These are phyloP conservation scores for Candida nemodendra DNA, from an alignment of 805 yeast genomes.

Conservation along the genomic window DNA sequence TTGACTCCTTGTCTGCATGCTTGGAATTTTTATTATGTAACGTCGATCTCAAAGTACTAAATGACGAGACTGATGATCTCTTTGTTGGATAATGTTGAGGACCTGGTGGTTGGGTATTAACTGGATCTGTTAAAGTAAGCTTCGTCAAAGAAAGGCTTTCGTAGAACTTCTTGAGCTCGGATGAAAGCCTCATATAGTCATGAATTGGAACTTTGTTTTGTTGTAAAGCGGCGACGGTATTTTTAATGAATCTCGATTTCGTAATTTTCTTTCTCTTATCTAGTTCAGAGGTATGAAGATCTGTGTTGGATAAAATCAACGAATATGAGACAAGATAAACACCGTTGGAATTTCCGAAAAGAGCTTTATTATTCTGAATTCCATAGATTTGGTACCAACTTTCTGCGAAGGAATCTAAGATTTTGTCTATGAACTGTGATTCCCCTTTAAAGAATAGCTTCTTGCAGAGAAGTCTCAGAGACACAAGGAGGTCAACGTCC, in stretches of 20 bases:
- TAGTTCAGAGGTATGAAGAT: conserved; percentile 57
- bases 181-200: conserved; percentile 34
- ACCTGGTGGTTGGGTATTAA: neutral
- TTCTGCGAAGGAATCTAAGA: conserved; percentile 64
- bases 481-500: conserved; percentile 49
- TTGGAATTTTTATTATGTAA: neutral
- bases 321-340: conserved; percentile 74
- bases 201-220: conserved; percentile 25
- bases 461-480: conserved; percentile 61
- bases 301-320: conserved; percentile 71
- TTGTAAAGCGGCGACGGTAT: conserved; percentile 47
- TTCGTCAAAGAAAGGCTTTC: conserved; percentile 41
- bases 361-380: conserved; percentile 25
- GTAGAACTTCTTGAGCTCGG: conserved; percentile 40
- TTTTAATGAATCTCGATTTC: conserved; percentile 44
- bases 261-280: conserved; percentile 39
- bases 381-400: conserved; percentile 58
- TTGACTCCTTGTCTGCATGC: conserved; percentile 10
- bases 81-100: conserved; percentile 6
- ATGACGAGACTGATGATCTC: conserved; percentile 12
- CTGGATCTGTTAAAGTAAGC: conserved; percentile 14
- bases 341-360: conserved; percentile 49
- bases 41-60: conserved; percentile 6
- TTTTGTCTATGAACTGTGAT: conserved; percentile 75
- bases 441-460: conserved; percentile 77